Base-by-base conservation (phyloP, 2,329 filamentous ascomycete species). In the Sporothrix phasma region DNA sequence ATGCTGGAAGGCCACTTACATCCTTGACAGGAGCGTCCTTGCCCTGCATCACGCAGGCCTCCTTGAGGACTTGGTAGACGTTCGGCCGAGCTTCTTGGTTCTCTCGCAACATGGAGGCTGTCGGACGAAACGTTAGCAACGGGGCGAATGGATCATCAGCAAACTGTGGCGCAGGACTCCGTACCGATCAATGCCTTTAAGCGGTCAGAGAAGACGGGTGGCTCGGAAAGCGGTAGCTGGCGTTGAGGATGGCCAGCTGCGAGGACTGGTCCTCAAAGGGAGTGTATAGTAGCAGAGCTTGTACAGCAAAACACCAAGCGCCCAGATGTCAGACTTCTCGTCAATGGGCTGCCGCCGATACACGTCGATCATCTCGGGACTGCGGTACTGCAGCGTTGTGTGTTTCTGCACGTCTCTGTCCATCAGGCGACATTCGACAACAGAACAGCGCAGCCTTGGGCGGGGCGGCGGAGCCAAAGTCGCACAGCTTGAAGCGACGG, bases 221-320 rank as follows among this genome's bases (percentile, higher is more conserved):
- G 66, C 82, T 84, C 5, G 93, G 94, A 71, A 90, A 99, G 72
- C 90, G 92, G 81, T 90, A 97, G 74, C 86, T 95, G 60, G 94
- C 94, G 73, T 97, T 97, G 66, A 99, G 78, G 68, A 99, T 99
- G 13, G 94, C 94, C 79, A 97, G 89, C 77, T 97, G 93, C 29
- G 94, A 94, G 2, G 67, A 66, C 72, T 96, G 92, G 68, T 97
- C 93, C 76, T 99, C 94, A 71, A 99, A 99, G 0, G 94, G 94
- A 5, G 94, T 99, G 94, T 99, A 76, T 99, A 99, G 76, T 97
- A 99, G 79, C 94, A 99, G 67, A 99, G 81, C 80, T 99, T 99
- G 80, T 99, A 99, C 63, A 99, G 77, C 65, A 99, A 79, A 47
- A 99, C 94, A 5, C 94, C 94, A 66, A 99, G 78, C 0, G 94